Percentiles rank a stretch among this genome's conserved stretches.
phyloP scores from a whole-genome alignment of 1,139 yeast genomes.

The Chernovozyma aurita region DNA sequence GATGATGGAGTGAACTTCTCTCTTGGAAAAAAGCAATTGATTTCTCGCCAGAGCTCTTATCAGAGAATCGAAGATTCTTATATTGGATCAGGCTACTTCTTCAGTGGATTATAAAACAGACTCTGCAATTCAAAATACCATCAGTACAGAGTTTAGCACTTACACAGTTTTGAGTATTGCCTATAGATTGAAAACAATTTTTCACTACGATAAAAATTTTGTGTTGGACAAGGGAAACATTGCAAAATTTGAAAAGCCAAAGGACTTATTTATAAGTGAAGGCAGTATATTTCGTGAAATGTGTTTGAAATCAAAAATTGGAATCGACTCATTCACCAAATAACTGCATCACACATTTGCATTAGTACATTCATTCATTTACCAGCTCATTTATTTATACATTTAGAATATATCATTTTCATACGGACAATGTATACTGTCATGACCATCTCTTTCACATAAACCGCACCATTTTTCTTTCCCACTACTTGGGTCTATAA shows the following conservation, averaged over 20 bases:
- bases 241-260: conserved; percentile 47
- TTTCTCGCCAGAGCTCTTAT: conserved; percentile 54
- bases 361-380: too few relatives aligned
- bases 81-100: conserved; percentile 55
- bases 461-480: conserved; percentile 83
- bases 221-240: conserved; percentile 51
- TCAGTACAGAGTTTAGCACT: conserved; percentile 37
- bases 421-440: conserved; percentile 81
- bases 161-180: conserved; percentile 55
- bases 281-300: conserved; percentile 28
- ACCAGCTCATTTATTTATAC: neutral
- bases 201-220: conserved; percentile 47
- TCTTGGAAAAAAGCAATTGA: conserved; percentile 50
- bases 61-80: conserved; percentile 44
- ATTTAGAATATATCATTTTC: conserved; percentile 53
- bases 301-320: conserved; percentile 29
- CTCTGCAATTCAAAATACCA: conserved; percentile 45
- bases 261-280: conserved; percentile 28
- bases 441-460: conserved; percentile 88
- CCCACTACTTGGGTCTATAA: conserved; percentile 70
- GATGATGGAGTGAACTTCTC: conserved; percentile 54
- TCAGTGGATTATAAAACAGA: conserved; percentile 57
- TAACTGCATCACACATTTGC: too few relatives aligned
- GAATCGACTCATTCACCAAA: neutral
- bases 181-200: conserved; percentile 49